Conservation (phyloP, 306 rosid genomes). For the Lablab purpureus region DNA sequence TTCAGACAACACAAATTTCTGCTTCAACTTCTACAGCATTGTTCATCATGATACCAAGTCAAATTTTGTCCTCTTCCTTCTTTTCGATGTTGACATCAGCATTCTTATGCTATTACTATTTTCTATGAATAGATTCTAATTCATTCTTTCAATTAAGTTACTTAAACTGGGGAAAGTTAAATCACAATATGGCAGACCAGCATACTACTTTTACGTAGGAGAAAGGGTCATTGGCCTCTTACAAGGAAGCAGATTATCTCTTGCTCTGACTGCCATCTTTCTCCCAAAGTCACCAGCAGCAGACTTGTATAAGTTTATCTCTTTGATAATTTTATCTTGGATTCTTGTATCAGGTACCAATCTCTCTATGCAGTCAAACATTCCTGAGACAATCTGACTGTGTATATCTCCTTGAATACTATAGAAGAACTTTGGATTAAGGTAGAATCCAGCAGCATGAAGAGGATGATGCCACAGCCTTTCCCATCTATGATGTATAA, state of each 20-base stretch:
- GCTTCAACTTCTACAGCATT: constrained; percentile 21
- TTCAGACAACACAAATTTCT: constrained; percentile 13
- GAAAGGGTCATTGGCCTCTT: constrained; percentile 54
- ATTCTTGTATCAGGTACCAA: constrained; percentile 83
- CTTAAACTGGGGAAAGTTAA: constrained; percentile 24
- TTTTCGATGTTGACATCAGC: constrained; percentile 31
- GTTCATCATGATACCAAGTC: constrained; percentile 31
- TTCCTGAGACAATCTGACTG: constrained; percentile 65
- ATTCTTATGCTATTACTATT: not conserved
- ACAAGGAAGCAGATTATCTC: constrained; percentile 90
- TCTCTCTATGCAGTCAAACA: constrained; percentile 92
- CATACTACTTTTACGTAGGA: constrained; percentile 41
- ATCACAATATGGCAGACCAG: constrained; percentile 34
- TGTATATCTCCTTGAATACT: constrained; percentile 81
- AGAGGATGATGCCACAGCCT: constrained; percentile 82
- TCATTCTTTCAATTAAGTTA: not conserved
- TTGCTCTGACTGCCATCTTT: constrained; percentile 89
- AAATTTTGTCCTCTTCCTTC: constrained; percentile 13
- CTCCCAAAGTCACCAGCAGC: constrained; percentile 88
- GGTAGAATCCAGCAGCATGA: constrained; percentile 86
- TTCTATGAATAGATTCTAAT: constrained; percentile 3
- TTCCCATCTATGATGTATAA: constrained; percentile 89
- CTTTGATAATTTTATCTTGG: constrained; percentile 89
- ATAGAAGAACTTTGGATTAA: constrained; percentile 88
- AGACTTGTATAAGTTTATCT: constrained; percentile 74